Percentiles rank a stretch among this genome's conserved stretches.
These are phyloP conservation scores for Dacryopinax spathularia DNA, from an alignment of 768 basidiomycete species.

Conservation along the genomic window DNA sequence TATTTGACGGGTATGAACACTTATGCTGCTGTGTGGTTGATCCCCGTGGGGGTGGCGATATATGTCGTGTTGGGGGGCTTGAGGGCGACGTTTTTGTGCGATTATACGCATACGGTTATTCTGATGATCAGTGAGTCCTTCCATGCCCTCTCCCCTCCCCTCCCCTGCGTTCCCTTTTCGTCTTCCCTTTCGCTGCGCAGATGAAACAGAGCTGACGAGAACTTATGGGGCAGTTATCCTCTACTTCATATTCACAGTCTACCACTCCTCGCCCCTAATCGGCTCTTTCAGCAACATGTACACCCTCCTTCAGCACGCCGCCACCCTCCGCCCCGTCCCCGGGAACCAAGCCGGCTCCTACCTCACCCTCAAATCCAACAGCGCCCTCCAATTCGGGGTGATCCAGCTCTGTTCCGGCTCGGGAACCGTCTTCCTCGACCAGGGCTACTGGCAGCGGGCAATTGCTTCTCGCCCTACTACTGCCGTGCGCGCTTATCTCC, in stretches of 20 bases:
- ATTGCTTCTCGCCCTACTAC: slow-evolving; percentile 72
- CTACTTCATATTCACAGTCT: slow-evolving; percentile 52
- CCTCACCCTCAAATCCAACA: slow-evolving; percentile 59
- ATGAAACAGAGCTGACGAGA: no score
- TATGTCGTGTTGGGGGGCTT: slow-evolving; percentile 81
- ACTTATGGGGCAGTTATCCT: no score
- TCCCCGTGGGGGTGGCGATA: slow-evolving; percentile 73
- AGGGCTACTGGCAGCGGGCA: slow-evolving; percentile 85
- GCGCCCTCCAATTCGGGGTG: slow-evolving; percentile 69
- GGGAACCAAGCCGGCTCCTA: slow-evolving; percentile 83
- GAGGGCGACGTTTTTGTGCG: slow-evolving; percentile 72
- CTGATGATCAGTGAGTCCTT: no score
- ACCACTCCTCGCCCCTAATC: slow-evolving; percentile 63
- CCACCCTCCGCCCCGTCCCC: slow-evolving; percentile 41
- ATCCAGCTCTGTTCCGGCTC: slow-evolving; percentile 83
- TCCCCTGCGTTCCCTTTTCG: not conserved
- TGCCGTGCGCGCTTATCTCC: slow-evolving; percentile 81
- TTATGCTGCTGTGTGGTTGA: slow-evolving; percentile 80
- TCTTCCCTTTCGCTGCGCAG: no score
- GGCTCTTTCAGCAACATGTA: slow-evolving; percentile 70
- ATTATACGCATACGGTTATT: no score
- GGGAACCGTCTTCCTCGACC: slow-evolving; percentile 44
- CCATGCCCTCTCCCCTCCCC: not conserved
- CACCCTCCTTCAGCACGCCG: slow-evolving; percentile 45
- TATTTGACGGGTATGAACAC: slow-evolving; percentile 79